Evolutionary conservation across 1,139 yeast species (phyloP), one percentile per base, ranked within the genome.

Genomic region (Taphrina communis): DNA sequence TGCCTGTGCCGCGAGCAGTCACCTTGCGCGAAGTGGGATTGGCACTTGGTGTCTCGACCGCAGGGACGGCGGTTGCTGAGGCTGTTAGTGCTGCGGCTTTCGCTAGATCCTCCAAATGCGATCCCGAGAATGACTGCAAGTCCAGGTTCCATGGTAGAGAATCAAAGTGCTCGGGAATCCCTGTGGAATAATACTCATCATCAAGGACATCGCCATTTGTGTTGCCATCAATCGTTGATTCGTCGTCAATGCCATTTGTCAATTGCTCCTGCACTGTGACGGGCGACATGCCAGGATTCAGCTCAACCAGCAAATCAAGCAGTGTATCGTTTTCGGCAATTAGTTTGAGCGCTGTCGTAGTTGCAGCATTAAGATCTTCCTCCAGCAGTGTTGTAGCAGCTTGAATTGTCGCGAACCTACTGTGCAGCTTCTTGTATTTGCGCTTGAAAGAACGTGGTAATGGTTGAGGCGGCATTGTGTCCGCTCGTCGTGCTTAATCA

Each of bases 351-450:
- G 67, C 67, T 14, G 57, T 57, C 19, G 51, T 46, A 6, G 61
- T 63, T 6, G 56, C 59, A 42, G 36, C 46, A 36, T 63, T 56
- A 12, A 63, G 48, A 25, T 55, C 59, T 17, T 58, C 62, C 31
- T 58, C 62, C 19, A 55, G 61, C 17, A 53, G 39, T 8, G 42
- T 25, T 14, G 59, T 56, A 25, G 61, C 46, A 4, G 51, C 61
- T 6, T 56, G 59, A 19, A 46, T 41, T 12, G 52, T 42, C 19
- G 61, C 36, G 48, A 63, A 63, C 19, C 53, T 58, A 21, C 46
- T 55, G 42, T 53, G 59, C 14, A 63, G 55, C 48, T 63, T 63
- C 61, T 63, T 63, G 19, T 63, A 63, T 56, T 63, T 63, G 55
- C 67, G 60, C 55, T 50, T 53, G 55, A 52, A 63, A n/a, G 67